Evolutionary conservation across 2,329 filamentous ascomycete species (phyloP).

Genomic region (Hirsutella thompsonii): DNA sequence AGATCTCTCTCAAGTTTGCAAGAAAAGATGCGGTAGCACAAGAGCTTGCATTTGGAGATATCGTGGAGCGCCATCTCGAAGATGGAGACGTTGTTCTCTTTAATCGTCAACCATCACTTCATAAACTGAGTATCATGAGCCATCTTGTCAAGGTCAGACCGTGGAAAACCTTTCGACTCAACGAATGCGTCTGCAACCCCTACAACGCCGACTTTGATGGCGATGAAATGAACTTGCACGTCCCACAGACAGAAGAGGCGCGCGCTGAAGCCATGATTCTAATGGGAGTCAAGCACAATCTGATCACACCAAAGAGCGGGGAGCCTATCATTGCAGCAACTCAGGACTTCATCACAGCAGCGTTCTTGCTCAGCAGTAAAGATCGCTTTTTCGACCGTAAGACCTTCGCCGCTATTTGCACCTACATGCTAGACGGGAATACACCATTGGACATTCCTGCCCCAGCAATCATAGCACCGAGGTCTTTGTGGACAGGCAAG

Average conservation of each 20-base stretch:
- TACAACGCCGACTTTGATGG: slow-evolving; percentile 99
- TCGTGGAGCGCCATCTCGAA: slow-evolving; percentile 88
- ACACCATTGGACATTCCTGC: slow-evolving; percentile 73
- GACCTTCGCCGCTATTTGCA: slow-evolving; percentile 79
- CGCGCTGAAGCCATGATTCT: slow-evolving; percentile 88
- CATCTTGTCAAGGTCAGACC: slow-evolving; percentile 88
- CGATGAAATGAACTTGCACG: slow-evolving; percentile 98
- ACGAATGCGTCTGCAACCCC: slow-evolving; percentile 94
- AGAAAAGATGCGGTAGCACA: slow-evolving; percentile 60
- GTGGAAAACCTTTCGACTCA: slow-evolving; percentile 90
- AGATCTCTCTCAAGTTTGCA: slow-evolving; percentile 63
- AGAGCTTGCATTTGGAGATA: slow-evolving; percentile 66
- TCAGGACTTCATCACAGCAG: slow-evolving; percentile 96
- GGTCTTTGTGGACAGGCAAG: slow-evolving; percentile 90
- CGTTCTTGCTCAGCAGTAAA: slow-evolving; percentile 82
- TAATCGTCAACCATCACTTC: slow-evolving; percentile 92
- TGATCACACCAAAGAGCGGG: slow-evolving; percentile 92
- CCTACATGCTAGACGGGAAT: slow-evolving; percentile 81
- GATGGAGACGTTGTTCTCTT: slow-evolving; percentile 95
- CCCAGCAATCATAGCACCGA: slow-evolving; percentile 74
- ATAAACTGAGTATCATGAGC: slow-evolving; percentile 97
- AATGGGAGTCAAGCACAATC: slow-evolving; percentile 96
- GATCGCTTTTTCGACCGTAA: slow-evolving; percentile 85
- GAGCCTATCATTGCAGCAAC: slow-evolving; percentile 98
- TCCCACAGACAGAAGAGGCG: slow-evolving; percentile 94